Base-by-base conservation (phyloP, 169 alveolate species). In the Plasmodium billcollinsi region DNA sequence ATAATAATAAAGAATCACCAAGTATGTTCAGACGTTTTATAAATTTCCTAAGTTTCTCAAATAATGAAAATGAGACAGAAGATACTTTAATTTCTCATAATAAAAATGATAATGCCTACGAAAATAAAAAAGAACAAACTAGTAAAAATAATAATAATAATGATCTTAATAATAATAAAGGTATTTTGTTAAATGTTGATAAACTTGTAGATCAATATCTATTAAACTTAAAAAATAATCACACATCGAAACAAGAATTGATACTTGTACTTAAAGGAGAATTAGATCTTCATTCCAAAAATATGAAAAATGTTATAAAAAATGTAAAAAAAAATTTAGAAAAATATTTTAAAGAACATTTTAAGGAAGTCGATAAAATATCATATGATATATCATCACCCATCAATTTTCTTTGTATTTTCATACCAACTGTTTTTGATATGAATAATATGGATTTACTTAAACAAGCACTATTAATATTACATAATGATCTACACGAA, bases 361-460 rank as follows among this genome's bases (percentile, higher is more conserved):
- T 83, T 62, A 21, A 70, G 1, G 58, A 67, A 11, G 59, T 83
- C 2, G 74, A 83, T 21, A 58, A 29, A 21, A 83, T 83, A 56
- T n/a, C 47, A 3, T 67, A 70, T 29, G 91, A 83, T 39, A 20
- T 83, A 24, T 70, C 91, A 1, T 43, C 86, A 4, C 91, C 91
- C 20, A 83, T 83, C 6, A 83, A 83, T 65, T 83, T 83, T 56
- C 26, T 83, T 29, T 83, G 91, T n/a, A 54, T 83, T 58, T 83
- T 83, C 70, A 62, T 83, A 6, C 91, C 91, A 1, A 71, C 15
- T n/a, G 69, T 83, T 83, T 83, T 83, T 63, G 56, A 83, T 52
- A 83, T 83, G 85, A 54, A 20, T 33, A 83, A 83, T 50, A 69
- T 70, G 26, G 24, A 69, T 26, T 7, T 83, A 62, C 59, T 83